phyloP scores from a whole-genome alignment of 2,329 filamentous ascomycete genomes.

The Aureobasidium melanogenum region DNA sequence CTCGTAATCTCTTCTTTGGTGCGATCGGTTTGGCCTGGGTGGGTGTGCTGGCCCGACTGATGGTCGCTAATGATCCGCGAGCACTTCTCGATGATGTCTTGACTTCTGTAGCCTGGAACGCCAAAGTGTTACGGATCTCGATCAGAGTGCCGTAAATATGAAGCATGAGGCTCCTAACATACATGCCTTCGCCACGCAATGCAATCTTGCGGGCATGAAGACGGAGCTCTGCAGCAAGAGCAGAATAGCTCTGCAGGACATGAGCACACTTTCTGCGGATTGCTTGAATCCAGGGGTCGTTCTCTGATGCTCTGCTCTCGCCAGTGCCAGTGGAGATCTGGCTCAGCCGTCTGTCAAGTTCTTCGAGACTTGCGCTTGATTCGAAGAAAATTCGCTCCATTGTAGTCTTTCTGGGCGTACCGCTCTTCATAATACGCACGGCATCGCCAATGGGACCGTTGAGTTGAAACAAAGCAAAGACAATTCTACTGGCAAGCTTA shows the following conservation, averaged over 20 bases:
- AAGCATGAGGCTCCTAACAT: constrained; percentile 50
- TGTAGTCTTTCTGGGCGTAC: constrained; percentile 10
- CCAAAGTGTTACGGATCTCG: constrained; percentile 52
- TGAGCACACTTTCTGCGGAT: constrained; percentile 35
- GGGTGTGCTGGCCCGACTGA: constrained; percentile 33
- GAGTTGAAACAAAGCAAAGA: constrained; percentile 14
- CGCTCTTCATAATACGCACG: constrained; percentile 14
- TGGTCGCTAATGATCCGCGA: constrained; percentile 23
- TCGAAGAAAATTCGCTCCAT: constrained; percentile 29
- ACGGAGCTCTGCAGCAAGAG: constrained; percentile 41
- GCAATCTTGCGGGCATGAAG: constrained; percentile 43
- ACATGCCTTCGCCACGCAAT: constrained; percentile 46
- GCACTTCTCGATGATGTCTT: constrained; percentile 18
- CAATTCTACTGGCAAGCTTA: constrained; percentile 12
- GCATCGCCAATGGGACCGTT: constrained; percentile 15
- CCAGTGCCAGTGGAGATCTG: constrained; percentile 40
- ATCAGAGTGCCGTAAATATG: constrained; percentile 50
- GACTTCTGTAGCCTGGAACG: constrained; percentile 39
- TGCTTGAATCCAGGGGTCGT: constrained; percentile 14
- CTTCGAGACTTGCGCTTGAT: constrained; percentile 47
- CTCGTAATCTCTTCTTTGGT: constrained; percentile 38
- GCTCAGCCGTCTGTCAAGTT: constrained; percentile 46
- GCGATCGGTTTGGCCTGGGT: constrained; percentile 36
- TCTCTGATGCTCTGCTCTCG: constrained; percentile 32
- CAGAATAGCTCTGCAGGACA: constrained; percentile 42